These are phyloP conservation scores for Pythium grandisporangium DNA, from an alignment of 352 stramenopile species.

Conservation along the genomic window DNA sequence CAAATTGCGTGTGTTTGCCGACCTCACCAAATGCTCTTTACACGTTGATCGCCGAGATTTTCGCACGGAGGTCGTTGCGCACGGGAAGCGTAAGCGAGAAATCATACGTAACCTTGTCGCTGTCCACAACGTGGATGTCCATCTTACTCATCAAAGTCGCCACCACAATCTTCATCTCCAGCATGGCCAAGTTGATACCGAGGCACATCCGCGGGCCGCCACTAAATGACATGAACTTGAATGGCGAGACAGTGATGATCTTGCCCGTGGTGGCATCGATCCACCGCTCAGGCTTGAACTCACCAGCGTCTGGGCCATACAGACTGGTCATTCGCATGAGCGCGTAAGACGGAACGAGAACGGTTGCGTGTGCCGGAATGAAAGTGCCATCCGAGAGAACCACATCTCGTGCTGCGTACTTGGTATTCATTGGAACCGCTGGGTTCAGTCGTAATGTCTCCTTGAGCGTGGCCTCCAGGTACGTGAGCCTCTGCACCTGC, in stretches of 20 bases:
- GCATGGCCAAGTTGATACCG: constrained; percentile 30
- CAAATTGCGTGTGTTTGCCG: too few species aligned
- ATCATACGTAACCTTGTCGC: constrained; percentile 10
- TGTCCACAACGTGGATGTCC: constrained; percentile 12
- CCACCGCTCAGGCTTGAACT: constrained; percentile 29
- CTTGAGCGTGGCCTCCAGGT: constrained; percentile 18
- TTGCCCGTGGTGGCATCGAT: constrained; percentile 12
- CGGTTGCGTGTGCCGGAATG: constrained; percentile 10
- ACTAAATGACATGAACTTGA: constrained; percentile 34
- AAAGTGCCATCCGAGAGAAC: constrained; percentile 31
- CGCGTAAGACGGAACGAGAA: constrained; percentile 18
- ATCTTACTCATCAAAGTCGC: constrained; percentile 28
- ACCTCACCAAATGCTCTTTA: too few species aligned
- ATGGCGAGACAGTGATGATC: constrained; percentile 11
- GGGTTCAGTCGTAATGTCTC: constrained; percentile 65
- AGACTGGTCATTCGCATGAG: constrained; percentile 19
- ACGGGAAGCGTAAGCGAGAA: constrained; percentile 17
- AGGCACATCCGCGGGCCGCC: constrained; percentile 33
- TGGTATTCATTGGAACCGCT: constrained; percentile 37
- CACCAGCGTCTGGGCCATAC: constrained; percentile 17
- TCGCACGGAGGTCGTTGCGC: too few species aligned
- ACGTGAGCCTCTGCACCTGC: constrained; percentile 8
- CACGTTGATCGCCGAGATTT: too few species aligned
- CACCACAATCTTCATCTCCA: constrained; percentile 41
- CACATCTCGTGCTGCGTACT: constrained; percentile 16